Conservation (phyloP, 1,284 basidiomycete species). For the Inonotus obliquus region DNA sequence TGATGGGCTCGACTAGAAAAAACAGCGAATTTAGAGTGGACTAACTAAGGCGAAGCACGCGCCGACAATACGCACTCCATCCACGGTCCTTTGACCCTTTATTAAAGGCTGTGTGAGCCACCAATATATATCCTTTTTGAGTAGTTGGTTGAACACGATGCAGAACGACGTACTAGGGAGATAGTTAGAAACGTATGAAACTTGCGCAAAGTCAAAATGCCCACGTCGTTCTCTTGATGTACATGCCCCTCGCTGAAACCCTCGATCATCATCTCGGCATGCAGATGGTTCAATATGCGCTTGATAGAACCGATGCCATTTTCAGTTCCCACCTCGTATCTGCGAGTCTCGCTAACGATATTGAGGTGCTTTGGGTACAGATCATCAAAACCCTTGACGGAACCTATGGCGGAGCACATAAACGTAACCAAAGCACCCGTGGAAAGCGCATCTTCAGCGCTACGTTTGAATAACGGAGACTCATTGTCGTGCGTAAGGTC, state of each 20-base stretch:
- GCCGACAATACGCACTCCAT: conserved; percentile 43
- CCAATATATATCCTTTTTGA: conserved; percentile 86
- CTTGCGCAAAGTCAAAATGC: conserved; percentile 24
- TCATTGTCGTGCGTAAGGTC: conserved; percentile 97
- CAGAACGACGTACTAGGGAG: conserved; percentile 79
- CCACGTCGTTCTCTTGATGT: conserved; percentile 89
- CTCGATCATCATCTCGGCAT: conserved; percentile 82
- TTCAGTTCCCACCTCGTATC: conserved; percentile 59
- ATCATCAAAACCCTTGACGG: conserved; percentile 94
- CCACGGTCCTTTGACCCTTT: conserved; percentile 79
- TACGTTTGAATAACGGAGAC: conserved; percentile 81
- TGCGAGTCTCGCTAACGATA: conserved; percentile 77
- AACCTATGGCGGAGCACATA: conserved; percentile 81
- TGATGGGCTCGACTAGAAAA: conserved; percentile 72
- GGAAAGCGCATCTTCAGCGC: conserved; percentile 89
- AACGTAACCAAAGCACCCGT: conserved; percentile 88
- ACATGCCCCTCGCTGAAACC: conserved; percentile 89
- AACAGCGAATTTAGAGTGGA: neutral
- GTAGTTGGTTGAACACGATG: conserved; percentile 89
- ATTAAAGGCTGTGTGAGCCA: conserved; percentile 86
- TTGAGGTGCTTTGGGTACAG: conserved; percentile 90
- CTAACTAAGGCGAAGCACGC: too few relatives aligned
- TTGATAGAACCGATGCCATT: conserved; percentile 81
- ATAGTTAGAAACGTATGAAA: neutral
- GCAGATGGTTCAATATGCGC: conserved; percentile 79